These are phyloP conservation scores for Boletus sp. DNA, from an alignment of 768 basidiomycete genomes.

Conservation along the genomic window DNA sequence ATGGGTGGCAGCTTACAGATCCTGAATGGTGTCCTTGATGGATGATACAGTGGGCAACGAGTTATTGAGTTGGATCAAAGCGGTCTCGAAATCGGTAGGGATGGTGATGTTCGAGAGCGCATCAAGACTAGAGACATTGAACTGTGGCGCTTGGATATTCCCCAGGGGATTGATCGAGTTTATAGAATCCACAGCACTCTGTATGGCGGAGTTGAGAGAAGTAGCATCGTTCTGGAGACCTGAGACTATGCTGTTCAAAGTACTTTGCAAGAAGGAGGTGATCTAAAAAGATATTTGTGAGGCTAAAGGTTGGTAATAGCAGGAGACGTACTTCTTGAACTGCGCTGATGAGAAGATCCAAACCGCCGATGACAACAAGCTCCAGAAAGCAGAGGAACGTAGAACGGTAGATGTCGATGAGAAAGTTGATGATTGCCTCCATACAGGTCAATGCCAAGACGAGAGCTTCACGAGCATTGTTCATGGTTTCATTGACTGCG, in stretches of 20 bases:
- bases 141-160: constrained; percentile 64
- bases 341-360: constrained; percentile 76
- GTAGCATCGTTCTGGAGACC: constrained; percentile 69
- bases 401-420: constrained; percentile 89
- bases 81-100: constrained; percentile 69
- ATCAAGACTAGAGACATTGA: constrained; percentile 71
- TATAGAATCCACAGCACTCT: constrained; percentile 57
- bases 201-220: constrained; percentile 65
- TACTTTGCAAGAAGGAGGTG: constrained; percentile 59
- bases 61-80: constrained; percentile 72
- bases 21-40: constrained; percentile 63
- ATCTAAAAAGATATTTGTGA: constrained; percentile 45
- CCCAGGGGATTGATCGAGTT: constrained; percentile 77
- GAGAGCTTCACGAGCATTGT: constrained; percentile 71
- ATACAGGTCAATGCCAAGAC: constrained; percentile 74
- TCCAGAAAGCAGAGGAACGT: constrained; percentile 93
- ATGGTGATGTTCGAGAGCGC: constrained; percentile 75
- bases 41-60: constrained; percentile 77
- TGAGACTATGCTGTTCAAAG: constrained; percentile 58
- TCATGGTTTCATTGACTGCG: constrained; percentile 75
- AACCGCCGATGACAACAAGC: constrained; percentile 76
- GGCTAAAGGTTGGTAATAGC: not conserved
- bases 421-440: constrained; percentile 87
- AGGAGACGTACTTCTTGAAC: constrained; percentile 67
- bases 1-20: constrained; percentile 51